Evolutionary conservation across 768 basidiomycete genomes (phyloP), one percentile per base, ranked within the genome.

Genomic region (Boletus subparvulus): DNA sequence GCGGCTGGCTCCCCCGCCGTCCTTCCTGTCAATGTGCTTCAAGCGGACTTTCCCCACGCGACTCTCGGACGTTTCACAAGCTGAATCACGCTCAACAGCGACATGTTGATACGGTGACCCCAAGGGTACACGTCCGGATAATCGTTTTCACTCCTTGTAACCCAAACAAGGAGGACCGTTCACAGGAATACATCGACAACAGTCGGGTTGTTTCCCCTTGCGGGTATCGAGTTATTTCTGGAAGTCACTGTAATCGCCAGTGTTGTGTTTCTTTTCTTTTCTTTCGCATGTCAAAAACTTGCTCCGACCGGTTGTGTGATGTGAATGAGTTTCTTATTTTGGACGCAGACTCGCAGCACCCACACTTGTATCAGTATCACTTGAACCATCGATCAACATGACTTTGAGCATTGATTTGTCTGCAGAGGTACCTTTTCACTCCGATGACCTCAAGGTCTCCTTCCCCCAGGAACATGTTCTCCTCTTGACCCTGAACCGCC

Each of bases 401-500:
- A 26, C 57, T 32, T 32, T 19, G 30, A 56, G 13, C 28, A 39
- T 21, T 7, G 41, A 37, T 30, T 10, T 52, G 4, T 45, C 54
- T 4, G 50, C 40, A 17, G 30, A 44, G 32, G 43, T 58, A 0
- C 74, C 76, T 14, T 32, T 61, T 14, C 73, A 74, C 58, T 76
- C 77, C 1, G 61, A 74, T 9, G 65, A 74, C 32, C 69, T 80
- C 64, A 65, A 70, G 26, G 65, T 78, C 43, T 65, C 73, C 0
- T 77, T 80, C 45, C 83, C 83, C 1, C 60, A 63, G 39, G 75
- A 79, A 8, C 85, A 86, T 65, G 77, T 82, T 6, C 69, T 84
- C 33, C 74, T 82, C 16, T 61, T 88, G 30, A 78, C 80, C 13
- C 67, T 87, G 58, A 93, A 93, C 72, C 79, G 90, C 8, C 90